Evolutionary conservation across 2,329 filamentous ascomycete genomes (phyloP).

Genomic region (Cytospora leucostoma): DNA sequence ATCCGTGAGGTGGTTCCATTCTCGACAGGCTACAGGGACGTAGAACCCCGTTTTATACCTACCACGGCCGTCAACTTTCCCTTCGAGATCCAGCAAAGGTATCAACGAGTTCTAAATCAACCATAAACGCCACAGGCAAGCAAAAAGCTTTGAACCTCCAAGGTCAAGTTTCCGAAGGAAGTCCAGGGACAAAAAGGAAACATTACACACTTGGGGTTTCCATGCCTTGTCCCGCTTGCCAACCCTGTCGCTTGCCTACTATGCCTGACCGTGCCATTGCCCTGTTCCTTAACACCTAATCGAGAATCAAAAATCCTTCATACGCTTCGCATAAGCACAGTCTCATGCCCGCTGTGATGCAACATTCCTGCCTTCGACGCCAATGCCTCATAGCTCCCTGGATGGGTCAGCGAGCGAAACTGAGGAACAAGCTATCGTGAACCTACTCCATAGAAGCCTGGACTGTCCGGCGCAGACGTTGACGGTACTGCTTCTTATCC

Average conservation of each 20-base stretch:
- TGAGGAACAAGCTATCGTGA: background rate
- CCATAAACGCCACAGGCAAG: conserved; percentile 27
- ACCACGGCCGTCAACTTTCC: background rate
- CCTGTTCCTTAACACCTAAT: conserved; percentile 16
- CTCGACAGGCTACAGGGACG: background rate
- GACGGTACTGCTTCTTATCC: conserved; percentile 82
- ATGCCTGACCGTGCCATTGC: conserved; percentile 12
- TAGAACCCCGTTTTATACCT: conserved; percentile 8
- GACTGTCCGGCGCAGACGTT: conserved; percentile 76
- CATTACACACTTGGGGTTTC: conserved; percentile 7
- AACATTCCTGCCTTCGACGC: background rate
- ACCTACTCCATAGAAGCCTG: conserved; percentile 64
- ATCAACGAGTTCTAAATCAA: conserved; percentile 29
- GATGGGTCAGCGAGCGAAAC: background rate
- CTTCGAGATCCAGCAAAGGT: conserved; percentile 30
- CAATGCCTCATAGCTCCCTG: background rate
- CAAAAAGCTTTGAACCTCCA: background rate
- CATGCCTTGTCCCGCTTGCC: conserved; percentile 20
- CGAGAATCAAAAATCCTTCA: background rate
- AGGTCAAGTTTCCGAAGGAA: background rate
- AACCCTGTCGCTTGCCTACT: conserved; percentile 10
- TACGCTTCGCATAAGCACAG: conserved; percentile 5
- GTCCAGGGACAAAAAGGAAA: conserved; percentile 5
- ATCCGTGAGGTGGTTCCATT: background rate
- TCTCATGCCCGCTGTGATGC: conserved; percentile 7